Evolutionary conservation across 345 rosid species (phyloP).

Genomic region (Gossypium bickii): DNA sequence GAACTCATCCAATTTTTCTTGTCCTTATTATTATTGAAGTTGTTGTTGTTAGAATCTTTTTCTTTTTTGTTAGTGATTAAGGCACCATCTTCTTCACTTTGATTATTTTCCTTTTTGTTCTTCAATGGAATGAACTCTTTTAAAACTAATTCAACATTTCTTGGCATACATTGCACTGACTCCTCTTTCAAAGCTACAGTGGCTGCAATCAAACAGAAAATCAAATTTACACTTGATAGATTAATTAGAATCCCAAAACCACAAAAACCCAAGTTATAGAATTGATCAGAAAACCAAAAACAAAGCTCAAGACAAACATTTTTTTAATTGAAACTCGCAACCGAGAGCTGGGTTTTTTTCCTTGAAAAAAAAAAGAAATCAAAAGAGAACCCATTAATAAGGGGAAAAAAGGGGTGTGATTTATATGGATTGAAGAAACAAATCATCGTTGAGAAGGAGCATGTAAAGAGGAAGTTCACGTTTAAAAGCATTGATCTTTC

Average conservation of each 20-base stretch:
- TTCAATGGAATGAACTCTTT: slow-evolving; percentile 69
- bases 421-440: slow-evolving; percentile 19
- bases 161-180: slow-evolving; percentile 33
- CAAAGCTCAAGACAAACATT: background rate
- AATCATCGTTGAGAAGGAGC: slow-evolving; percentile 75
- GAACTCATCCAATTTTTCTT: slow-evolving; percentile 71
- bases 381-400: background rate
- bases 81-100: slow-evolving; percentile 18
- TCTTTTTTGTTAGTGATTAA: slow-evolving; percentile 24
- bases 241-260: slow-evolving; percentile 9
- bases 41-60: slow-evolving; percentile 22
- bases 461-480: slow-evolving; percentile 86
- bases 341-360: background rate
- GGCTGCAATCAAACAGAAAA: slow-evolving; percentile 42
- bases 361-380: background rate
- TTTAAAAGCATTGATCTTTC: slow-evolving; percentile 68
- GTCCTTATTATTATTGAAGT: slow-evolving; percentile 27
- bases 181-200: slow-evolving; percentile 54
- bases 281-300: background rate
- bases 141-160: slow-evolving; percentile 44
- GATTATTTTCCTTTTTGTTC: slow-evolving; percentile 20
- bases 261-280: background rate
- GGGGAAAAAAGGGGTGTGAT: background rate
- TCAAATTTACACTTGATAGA: background rate
- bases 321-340: background rate